Base-by-base conservation (phyloP, 176 grass and related monocot genomes). In the Thalia dealbata region DNA sequence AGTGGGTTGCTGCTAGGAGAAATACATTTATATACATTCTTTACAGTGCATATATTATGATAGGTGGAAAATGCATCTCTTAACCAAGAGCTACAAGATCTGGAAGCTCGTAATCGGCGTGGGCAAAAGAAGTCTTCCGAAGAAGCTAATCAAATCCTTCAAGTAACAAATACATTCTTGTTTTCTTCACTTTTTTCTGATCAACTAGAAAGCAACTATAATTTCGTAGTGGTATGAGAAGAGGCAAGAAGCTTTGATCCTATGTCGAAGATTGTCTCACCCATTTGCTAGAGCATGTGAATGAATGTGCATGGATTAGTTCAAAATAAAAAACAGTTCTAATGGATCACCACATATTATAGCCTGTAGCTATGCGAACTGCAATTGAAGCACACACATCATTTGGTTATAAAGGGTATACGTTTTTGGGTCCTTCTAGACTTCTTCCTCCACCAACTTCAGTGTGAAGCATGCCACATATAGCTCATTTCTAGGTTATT, bases 131-230 rank as follows among this genome's bases (percentile, higher is more conserved):
- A 86, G 55, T 88, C 95, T 80, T 88, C 90, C 19, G 95, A 99
- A 99, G 95, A 99, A 81, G 85, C 87, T 76, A 99, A 83, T 67
- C 95, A 99, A 91, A 79, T 76, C 62, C 85, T 99, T 83, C 95
- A 97, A 83, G 83, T 90, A 62, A 82, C 67, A 86, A 81, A 45
- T 22, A 70, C 79, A 81, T 69, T 60, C 45, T 41, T 68, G 14
- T 80, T 73, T 71, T 66, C 77, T 79, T 14, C 18, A 42, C 2
- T 62, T 19, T 51, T 81, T 75, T 35, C 72, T 51, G 42, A 78
- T 30, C 7, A 14, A 43, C 21, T 78, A 24, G 38, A 26, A 44
- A 70, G n/a, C 72, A 48, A 61, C 22, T 12, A 25, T 13, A 35
- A 69, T 22, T 77, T 68, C 1, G 45, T 71, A 7, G 18, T 25